Conservation (phyloP, 352 stramenopile genomes). For the Phytophthora palmivora region DNA sequence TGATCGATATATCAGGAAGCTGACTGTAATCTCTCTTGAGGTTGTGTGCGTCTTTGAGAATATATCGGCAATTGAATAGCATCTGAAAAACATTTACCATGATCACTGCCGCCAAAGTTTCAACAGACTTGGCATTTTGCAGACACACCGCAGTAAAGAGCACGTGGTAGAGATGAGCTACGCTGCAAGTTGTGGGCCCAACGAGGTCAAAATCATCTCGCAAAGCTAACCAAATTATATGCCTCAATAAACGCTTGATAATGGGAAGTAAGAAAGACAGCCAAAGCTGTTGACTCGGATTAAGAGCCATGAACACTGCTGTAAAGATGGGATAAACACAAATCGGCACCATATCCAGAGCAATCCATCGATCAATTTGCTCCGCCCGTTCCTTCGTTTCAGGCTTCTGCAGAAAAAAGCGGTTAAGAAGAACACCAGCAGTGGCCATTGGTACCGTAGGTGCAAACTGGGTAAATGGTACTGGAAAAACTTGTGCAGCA, state of each 20-base stretch:
- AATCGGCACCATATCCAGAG: slow-evolving; percentile 23
- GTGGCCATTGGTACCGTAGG: slow-evolving; percentile 23
- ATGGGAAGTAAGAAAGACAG: slow-evolving; percentile 41
- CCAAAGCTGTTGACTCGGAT: slow-evolving; percentile 28
- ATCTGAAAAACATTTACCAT: slow-evolving; percentile 29
- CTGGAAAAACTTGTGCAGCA: slow-evolving; percentile 32
- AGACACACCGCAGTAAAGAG: slow-evolving; percentile 48
- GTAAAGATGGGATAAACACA: slow-evolving; percentile 41
- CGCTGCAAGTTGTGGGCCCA: slow-evolving; percentile 14
- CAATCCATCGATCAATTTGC: slow-evolving; percentile 13
- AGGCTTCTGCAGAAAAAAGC: slow-evolving; percentile 1
- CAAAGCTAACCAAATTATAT: slow-evolving; percentile 19
- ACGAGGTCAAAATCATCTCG: slow-evolving; percentile 32
- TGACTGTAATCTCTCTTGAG: slow-evolving; percentile 2
- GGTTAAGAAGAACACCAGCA: slow-evolving; percentile 6
- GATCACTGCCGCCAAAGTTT: slow-evolving; percentile 31
- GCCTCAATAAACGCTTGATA: slow-evolving; percentile 36
- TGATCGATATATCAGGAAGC: neutral
- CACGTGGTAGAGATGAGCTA: slow-evolving; percentile 44
- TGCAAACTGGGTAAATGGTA: slow-evolving; percentile 35
- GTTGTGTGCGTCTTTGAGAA: neutral
- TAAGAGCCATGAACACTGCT: slow-evolving; percentile 38
- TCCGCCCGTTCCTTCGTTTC: slow-evolving; percentile 12
- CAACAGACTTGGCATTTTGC: slow-evolving; percentile 46
- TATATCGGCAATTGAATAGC: slow-evolving; percentile 22